Percentiles rank a stretch among this genome's conserved stretches.
These are phyloP conservation scores for Paecilomyces dactylethromorphus DNA, from an alignment of 2,329 filamentous ascomycete genomes.

Conservation along the genomic window DNA sequence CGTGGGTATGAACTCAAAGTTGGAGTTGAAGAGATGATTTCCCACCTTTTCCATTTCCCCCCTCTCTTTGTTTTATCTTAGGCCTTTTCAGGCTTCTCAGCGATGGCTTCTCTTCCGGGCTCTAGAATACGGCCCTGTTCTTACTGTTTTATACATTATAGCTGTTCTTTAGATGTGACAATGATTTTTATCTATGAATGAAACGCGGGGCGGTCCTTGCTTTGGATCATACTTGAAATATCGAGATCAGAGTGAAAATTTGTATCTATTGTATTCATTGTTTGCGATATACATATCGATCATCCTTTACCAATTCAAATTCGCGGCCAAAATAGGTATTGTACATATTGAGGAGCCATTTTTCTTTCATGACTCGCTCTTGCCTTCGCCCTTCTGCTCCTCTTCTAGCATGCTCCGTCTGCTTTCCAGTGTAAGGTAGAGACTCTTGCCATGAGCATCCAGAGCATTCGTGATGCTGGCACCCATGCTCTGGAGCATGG, in stretches of 20 bases:
- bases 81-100: background rate
- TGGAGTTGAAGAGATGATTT: conserved; percentile 28
- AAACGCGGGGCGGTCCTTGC: background rate
- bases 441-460: conserved; percentile 69
- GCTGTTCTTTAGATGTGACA: background rate
- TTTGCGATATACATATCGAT: conserved; percentile 1
- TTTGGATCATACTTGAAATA: too few relatives aligned
- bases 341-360: conserved; percentile 23
- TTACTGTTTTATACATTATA: too few relatives aligned
- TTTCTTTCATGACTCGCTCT: conserved; percentile 23
- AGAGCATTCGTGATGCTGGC: conserved; percentile 70
- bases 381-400: conserved; percentile 41
- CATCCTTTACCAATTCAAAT: conserved; percentile 2
- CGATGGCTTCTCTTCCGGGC: background rate
- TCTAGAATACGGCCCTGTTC: background rate
- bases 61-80: conserved; percentile 2
- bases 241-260: conserved; percentile 3
- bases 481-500: conserved; percentile 72
- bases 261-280: conserved; percentile 1
- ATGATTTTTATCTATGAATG: background rate
- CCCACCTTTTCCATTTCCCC: background rate
- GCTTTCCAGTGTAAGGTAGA: conserved; percentile 85
- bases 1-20: conserved; percentile 78
- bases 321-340: conserved; percentile 24
- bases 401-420: conserved; percentile 76